Conservation (phyloP, 495 filamentous ascomycete species). For the Podospora anserina region DNA sequence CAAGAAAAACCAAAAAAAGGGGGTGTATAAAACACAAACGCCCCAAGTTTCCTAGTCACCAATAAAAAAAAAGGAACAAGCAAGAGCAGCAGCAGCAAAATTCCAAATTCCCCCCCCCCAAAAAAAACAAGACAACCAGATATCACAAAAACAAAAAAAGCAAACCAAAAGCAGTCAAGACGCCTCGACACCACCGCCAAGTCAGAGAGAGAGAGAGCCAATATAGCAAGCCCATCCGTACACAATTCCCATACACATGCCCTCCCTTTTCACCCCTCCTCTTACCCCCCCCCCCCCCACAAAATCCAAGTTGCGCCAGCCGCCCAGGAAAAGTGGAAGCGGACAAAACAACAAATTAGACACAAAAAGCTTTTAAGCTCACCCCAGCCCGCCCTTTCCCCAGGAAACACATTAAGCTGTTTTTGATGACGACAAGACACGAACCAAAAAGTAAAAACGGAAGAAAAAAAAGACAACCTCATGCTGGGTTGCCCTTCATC, state of each 20-base stretch:
- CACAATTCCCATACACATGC: not conserved
- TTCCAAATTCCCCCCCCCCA: not conserved
- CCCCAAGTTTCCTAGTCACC: not conserved
- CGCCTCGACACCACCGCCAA: not conserved
- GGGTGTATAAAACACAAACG: no score
- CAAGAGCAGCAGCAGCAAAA: no score
- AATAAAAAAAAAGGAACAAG: not conserved
- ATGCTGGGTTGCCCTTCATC: constrained; percentile 40
- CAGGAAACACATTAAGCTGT: not conserved
- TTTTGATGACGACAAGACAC: not conserved
- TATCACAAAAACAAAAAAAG: not conserved
- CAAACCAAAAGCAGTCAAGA: not conserved
- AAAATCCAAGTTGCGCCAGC: not conserved
- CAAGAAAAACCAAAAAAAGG: no score
- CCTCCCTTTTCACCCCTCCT: no score
- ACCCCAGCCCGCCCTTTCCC: not conserved
- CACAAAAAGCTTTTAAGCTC: not conserved
- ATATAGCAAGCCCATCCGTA: not conserved
- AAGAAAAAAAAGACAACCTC: not conserved
- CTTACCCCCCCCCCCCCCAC: no score
- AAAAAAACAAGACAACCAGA: not conserved
- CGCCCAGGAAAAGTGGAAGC: not conserved
- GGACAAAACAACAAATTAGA: not conserved
- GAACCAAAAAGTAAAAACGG: not conserved
- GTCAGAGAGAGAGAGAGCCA: not conserved